phyloP scores from a whole-genome alignment of 768 basidiomycete genomes.

The Antrodiella citrinella region DNA sequence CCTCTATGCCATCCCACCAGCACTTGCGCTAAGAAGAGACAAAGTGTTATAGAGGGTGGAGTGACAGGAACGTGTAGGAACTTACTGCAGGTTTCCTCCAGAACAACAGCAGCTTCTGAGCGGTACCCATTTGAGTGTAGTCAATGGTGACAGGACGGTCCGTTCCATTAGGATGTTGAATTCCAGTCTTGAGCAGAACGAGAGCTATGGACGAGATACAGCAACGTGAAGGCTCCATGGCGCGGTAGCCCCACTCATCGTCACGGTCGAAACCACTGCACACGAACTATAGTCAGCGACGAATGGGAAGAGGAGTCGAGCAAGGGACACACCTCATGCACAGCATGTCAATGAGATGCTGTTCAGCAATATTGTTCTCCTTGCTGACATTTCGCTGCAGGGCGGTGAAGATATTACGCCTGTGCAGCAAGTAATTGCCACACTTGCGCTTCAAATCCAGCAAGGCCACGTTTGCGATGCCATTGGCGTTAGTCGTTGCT shows the following conservation, averaged over 20 bases:
- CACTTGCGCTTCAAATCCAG: slow-evolving; percentile 79
- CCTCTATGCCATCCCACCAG: slow-evolving; percentile 98
- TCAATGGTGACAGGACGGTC: slow-evolving; percentile 78
- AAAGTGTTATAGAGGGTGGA: slow-evolving; percentile 4
- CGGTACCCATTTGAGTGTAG: slow-evolving; percentile 90
- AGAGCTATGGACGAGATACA: slow-evolving; percentile 98
- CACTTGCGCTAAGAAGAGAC: slow-evolving; percentile 74
- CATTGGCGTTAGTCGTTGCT: slow-evolving; percentile 65
- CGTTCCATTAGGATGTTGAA: slow-evolving; percentile 47
- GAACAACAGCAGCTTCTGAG: slow-evolving; percentile 93
- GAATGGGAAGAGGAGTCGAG: slow-evolving; percentile 2
- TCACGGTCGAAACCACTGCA: slow-evolving; percentile 89
- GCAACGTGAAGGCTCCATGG: slow-evolving; percentile 91
- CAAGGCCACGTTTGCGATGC: slow-evolving; percentile 71
- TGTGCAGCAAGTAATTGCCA: slow-evolving; percentile 81
- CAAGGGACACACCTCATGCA: slow-evolving; percentile 81
- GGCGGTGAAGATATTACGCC: slow-evolving; percentile 92
- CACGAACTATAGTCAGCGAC: not conserved
- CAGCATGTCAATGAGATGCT: slow-evolving; percentile 99
- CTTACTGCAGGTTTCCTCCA: slow-evolving; percentile 99
- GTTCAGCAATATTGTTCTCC: slow-evolving; percentile 98
- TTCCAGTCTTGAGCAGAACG: slow-evolving; percentile 95
- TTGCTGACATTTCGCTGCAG: slow-evolving; percentile 98
- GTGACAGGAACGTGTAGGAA: slow-evolving; percentile 16
- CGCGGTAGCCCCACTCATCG: slow-evolving; percentile 98